phyloP scores from a whole-genome alignment of 23 red algal genomes.

The Cyanidiococcus yangmingshanensis region DNA sequence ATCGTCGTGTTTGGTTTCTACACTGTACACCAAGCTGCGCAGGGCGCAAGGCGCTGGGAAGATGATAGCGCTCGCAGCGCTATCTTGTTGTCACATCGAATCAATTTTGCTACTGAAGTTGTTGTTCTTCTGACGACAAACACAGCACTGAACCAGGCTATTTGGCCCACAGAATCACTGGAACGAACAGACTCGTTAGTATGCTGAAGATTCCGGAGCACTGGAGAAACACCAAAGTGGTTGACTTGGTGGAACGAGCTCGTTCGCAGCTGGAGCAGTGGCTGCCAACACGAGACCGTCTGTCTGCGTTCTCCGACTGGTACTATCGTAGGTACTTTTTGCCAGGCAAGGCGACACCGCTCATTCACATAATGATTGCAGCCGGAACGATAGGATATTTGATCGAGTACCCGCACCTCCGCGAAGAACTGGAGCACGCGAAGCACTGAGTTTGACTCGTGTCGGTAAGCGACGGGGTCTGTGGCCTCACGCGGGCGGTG shows the following conservation, averaged over 20 bases:
- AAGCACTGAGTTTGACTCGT: background rate
- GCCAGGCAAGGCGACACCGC: constrained; percentile 34
- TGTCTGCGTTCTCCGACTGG: constrained; percentile 24
- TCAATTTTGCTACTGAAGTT: no score
- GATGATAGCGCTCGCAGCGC: no score
- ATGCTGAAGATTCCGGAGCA: background rate
- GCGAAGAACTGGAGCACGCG: constrained; percentile 39
- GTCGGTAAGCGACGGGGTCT: no score
- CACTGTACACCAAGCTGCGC: no score
- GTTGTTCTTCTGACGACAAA: no score
- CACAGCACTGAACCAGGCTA: no score
- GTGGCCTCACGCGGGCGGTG: no score
- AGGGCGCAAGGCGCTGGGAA: no score
- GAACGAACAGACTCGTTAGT: no score
- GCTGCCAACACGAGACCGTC: background rate
- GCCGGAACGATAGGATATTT: constrained; percentile 55
- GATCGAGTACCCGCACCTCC: constrained; percentile 72
- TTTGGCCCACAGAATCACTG: no score
- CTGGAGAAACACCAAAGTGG: background rate
- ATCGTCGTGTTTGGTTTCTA: no score
- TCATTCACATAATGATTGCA: constrained; percentile 57
- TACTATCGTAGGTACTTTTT: constrained; percentile 58
- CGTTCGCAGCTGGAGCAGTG: background rate
- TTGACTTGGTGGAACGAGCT: background rate
- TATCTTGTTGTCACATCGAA: no score